A percentile compares a stretch with the other conserved stretches of the same genome.
Conservation (phyloP, 148 eudicot species). For the Chenopodium formosanum region DNA sequence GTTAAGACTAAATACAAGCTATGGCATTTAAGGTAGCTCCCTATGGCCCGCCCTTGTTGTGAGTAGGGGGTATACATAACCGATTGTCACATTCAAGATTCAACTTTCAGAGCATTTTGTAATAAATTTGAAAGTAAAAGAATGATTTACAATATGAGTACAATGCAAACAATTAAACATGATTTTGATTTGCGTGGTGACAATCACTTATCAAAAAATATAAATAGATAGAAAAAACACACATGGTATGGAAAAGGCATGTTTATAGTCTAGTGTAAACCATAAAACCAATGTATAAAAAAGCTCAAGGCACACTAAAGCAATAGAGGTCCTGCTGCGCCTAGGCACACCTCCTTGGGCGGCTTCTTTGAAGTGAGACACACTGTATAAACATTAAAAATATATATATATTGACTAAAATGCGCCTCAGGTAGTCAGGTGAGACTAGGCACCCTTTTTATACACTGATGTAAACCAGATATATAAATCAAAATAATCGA, state of each 20-base stretch:
- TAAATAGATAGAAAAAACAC: neutral
- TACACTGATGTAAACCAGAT: too few relatives aligned
- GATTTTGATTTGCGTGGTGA: neutral
- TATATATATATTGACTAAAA: too few relatives aligned
- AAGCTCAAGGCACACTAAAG: too few relatives aligned
- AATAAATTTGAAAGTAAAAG: neutral
- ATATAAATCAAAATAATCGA: neutral
- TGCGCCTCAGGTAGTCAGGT: too few relatives aligned
- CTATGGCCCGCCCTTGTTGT: neutral
- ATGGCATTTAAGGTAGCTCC: neutral
- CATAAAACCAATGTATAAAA: too few relatives aligned
- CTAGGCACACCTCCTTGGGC: too few relatives aligned
- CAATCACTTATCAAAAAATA: too few relatives aligned
- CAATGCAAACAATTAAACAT: neutral
- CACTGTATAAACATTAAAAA: too few relatives aligned
- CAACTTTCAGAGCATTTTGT: neutral
- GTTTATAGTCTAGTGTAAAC: neutral
- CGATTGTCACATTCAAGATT: neutral
- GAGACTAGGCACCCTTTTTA: too few relatives aligned
- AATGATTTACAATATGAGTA: neutral
- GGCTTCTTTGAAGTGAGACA: too few relatives aligned
- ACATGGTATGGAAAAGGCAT: neutral
- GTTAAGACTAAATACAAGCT: neutral
- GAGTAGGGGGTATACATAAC: neutral
- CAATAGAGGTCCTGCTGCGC: too few relatives aligned